Percentiles rank a stretch among this genome's conserved stretches.
Evolutionary conservation across 306 rosid genomes (phyloP).

Genomic region (Vachellia collinsii): DNA sequence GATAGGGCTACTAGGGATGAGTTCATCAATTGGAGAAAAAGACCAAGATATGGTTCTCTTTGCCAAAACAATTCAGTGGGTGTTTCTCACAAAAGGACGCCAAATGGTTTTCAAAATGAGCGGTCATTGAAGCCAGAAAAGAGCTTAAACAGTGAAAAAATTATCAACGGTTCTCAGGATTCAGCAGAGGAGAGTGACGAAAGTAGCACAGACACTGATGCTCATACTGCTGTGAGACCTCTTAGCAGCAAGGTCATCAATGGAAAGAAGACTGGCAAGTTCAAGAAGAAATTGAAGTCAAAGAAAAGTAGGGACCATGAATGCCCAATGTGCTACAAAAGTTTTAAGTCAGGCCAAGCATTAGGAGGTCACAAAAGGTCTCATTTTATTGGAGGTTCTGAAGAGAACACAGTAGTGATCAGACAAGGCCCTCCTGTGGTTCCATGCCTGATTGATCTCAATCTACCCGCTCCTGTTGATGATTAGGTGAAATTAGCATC

Average conservation of each 20-base stretch:
- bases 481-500: slow-evolving; percentile 51
- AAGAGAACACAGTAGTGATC: slow-evolving; percentile 58
- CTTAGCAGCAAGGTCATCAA: slow-evolving; percentile 37
- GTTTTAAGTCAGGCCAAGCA: slow-evolving; percentile 91
- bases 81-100: slow-evolving; percentile 31
- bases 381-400: slow-evolving; percentile 81
- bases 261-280: slow-evolving; percentile 39
- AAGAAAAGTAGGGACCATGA: slow-evolving; percentile 79
- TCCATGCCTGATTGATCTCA: slow-evolving; percentile 78
- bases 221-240: slow-evolving; percentile 44
- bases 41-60: slow-evolving; percentile 44
- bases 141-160: slow-evolving; percentile 1
- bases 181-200: slow-evolving; percentile 69
- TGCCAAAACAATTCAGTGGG: slow-evolving; percentile 39
- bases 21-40: slow-evolving; percentile 53
- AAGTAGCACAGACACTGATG: slow-evolving; percentile 60
- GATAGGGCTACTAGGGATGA: slow-evolving; percentile 30
- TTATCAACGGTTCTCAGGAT: slow-evolving; percentile 42
- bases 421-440: slow-evolving; percentile 45
- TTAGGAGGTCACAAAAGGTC: slow-evolving; percentile 98
- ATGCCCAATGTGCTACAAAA: slow-evolving; percentile 84
- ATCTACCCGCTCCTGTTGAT: slow-evolving; percentile 86
- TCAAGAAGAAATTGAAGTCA: slow-evolving; percentile 54
- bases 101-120: slow-evolving; percentile 36
- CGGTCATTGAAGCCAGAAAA: neutral